Evolutionary conservation across 768 basidiomycete species (phyloP), one percentile per base, ranked within the genome.

Genomic region (Thelephora ganbajun): DNA sequence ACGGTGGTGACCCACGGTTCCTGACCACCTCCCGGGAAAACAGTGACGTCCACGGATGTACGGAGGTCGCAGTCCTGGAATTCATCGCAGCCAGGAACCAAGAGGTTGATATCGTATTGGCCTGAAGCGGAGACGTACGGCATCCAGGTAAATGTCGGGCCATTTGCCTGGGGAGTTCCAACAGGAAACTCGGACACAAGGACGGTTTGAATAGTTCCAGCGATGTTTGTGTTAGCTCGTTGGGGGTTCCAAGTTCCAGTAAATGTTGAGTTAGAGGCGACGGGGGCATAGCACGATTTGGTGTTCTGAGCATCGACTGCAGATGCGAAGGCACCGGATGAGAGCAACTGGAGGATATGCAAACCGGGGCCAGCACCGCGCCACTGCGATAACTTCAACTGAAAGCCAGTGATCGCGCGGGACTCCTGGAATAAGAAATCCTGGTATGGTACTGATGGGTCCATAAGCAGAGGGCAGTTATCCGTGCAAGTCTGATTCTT

Each of bases 101-200:
- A 71, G 36, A 98, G 59, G 63, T 82, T 85, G 53, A 98, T 70
- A 36, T 82, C 76, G 63, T 99, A 99, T 50, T 76, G 66, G 30
- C 92, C 96, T 2, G 85, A 73, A 9, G 87, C 83, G 0, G 88
- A 88, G n/a, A 98, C 82, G 56, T 89, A 91, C 0, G 93, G 93
- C 62, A 77, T 73, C 83, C 89, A 96, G 0, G 86, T 92, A 59
- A 94, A 77, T 33, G 73, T 79, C 12, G 96, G 88, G n/a, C 75
- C 76, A 23, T 72, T 62, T 1, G 74, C 58, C 3, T 79, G 48
- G 1, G 77, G 54, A 0, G 83, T 81, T 13, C 78, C 81, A 30
- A 84, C 82, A 26, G 68, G 55, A 11, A 91, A 74, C 1, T 66
- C 66, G 13, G 91, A 73, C 19, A 81, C 72, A 14, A 92, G 74